Conservation (phyloP, 805 yeast genomes). For the Alloascoidea africana region DNA sequence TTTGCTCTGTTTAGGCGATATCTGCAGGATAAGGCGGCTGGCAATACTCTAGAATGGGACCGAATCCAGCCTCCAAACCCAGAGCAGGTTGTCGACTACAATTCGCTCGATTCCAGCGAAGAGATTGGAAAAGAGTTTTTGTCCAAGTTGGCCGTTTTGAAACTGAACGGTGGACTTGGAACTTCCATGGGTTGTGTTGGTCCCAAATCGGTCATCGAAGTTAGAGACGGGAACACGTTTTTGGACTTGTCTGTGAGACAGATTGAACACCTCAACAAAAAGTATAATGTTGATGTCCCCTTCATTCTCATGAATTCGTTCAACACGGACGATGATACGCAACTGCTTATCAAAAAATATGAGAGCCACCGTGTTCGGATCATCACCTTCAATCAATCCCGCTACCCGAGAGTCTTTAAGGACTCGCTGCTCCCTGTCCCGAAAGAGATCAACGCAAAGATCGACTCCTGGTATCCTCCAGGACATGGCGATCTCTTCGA, state of each 20-base stretch:
- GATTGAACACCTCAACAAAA: constrained; percentile 86
- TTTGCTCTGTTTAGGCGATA: constrained; percentile 90
- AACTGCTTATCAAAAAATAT: constrained; percentile 88
- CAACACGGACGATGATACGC: constrained; percentile 94
- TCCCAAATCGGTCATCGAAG: constrained; percentile 95
- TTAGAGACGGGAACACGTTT: constrained; percentile 95
- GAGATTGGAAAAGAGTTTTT: constrained; percentile 30
- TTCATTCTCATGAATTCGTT: constrained; percentile 95
- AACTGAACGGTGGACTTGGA: constrained; percentile 96
- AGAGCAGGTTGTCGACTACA: constrained; percentile 79
- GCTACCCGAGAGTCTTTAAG: constrained; percentile 89
- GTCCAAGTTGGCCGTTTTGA: constrained; percentile 82
- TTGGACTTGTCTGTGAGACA: constrained; percentile 93
- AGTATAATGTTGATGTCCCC: constrained; percentile 86
- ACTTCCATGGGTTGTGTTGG: constrained; percentile 99
- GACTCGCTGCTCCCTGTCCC: constrained; percentile 97
- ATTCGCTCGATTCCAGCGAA: constrained; percentile 26
- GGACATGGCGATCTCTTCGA: constrained; percentile 98
- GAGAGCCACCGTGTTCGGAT: constrained; percentile 93
- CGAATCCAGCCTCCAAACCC: constrained; percentile 82
- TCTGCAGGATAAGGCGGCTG: constrained; percentile 76
- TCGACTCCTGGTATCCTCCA: constrained; percentile 96
- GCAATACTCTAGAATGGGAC: constrained; percentile 83
- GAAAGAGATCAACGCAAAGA: constrained; percentile 48
- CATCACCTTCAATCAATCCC: constrained; percentile 91